Conservation (phyloP, 345 rosid genomes). For the Nephelium lappaceum region DNA sequence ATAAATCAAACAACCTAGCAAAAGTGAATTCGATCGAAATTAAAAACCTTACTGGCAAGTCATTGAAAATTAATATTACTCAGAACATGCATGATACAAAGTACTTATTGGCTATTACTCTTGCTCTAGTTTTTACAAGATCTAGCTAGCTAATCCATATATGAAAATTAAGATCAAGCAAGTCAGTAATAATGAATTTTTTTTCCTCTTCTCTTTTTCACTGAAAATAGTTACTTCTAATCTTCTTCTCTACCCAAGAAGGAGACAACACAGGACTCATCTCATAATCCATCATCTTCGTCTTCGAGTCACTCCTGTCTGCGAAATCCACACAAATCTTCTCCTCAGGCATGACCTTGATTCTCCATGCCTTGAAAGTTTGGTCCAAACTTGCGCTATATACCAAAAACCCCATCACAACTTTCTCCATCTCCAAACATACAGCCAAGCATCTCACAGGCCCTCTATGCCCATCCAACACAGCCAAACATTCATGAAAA, state of each 20-base stretch:
- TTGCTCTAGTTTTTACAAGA: not conserved
- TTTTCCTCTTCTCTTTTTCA: not conserved
- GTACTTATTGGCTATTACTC: not conserved
- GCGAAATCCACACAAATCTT: conserved; percentile 21
- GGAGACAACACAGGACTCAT: conserved; percentile 59
- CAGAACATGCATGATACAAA: too few relatives aligned
- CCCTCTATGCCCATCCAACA: conserved; percentile 53
- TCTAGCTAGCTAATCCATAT: not conserved
- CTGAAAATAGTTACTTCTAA: conserved; percentile 32
- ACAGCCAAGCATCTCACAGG: conserved; percentile 51
- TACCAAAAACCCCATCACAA: conserved; percentile 50
- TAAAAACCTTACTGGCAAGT: too few relatives aligned
- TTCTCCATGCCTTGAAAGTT: conserved; percentile 54
- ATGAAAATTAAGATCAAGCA: not conserved
- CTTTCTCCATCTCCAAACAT: conserved; percentile 47
- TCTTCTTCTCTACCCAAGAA: conserved; percentile 57
- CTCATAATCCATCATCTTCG: conserved; percentile 33
- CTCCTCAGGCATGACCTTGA: conserved; percentile 51
- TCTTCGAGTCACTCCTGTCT: conserved; percentile 20
- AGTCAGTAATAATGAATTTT: not conserved
- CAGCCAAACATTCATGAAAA: conserved; percentile 53
- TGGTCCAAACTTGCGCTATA: conserved; percentile 61
- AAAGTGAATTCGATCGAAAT: too few relatives aligned
- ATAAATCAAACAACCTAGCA: too few relatives aligned
- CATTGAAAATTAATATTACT: too few relatives aligned